These are phyloP conservation scores for Aspergillus amoenus DNA, from an alignment of 2,329 filamentous ascomycete genomes.

Conservation along the genomic window DNA sequence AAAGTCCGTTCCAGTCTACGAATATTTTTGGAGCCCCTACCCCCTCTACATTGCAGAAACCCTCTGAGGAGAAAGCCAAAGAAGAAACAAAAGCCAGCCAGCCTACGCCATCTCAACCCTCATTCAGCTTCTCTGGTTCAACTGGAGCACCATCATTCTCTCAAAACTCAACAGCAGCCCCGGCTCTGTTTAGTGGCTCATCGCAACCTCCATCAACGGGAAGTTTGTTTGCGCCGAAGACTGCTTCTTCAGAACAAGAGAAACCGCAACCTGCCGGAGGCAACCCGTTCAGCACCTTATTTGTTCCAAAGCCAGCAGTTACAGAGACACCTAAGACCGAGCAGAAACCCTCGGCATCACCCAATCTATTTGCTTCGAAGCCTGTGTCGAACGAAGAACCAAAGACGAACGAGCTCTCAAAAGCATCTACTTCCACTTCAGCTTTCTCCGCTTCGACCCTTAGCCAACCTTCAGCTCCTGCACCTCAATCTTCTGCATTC, in stretches of 20 bases:
- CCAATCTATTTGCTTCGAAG: slow-evolving; percentile 19
- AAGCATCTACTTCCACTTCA: slow-evolving; percentile 14
- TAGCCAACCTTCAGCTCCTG: slow-evolving; percentile 2
- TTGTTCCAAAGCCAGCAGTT: slow-evolving; percentile 18
- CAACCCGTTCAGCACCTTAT: slow-evolving; percentile 24
- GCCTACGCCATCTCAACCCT: slow-evolving; percentile 11
- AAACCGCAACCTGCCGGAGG: slow-evolving; percentile 14
- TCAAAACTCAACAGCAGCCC: slow-evolving; percentile 11
- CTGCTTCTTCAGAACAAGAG: slow-evolving; percentile 15
- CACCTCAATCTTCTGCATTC: slow-evolving; percentile 11
- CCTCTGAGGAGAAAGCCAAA: slow-evolving; percentile 15
- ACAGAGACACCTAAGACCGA: slow-evolving; percentile 15
- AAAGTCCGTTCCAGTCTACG: slow-evolving; percentile 24
- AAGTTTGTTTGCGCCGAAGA: slow-evolving; percentile 26
- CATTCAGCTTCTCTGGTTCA: slow-evolving; percentile 17
- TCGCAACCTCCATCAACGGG: slow-evolving; percentile 22
- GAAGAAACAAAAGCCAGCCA: slow-evolving; percentile 15
- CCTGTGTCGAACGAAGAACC: slow-evolving; percentile 13
- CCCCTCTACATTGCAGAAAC: slow-evolving; percentile 9
- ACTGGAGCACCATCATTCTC: slow-evolving; percentile 21
- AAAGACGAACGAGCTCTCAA: slow-evolving; percentile 11
- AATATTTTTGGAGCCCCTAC: slow-evolving; percentile 20
- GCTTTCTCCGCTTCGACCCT: slow-evolving; percentile 15
- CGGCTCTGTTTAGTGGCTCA: slow-evolving; percentile 13
- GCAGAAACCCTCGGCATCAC: slow-evolving; percentile 15